Evolutionary conservation across 1,284 basidiomycete species (phyloP).

Genomic region (Irpex sp.): DNA sequence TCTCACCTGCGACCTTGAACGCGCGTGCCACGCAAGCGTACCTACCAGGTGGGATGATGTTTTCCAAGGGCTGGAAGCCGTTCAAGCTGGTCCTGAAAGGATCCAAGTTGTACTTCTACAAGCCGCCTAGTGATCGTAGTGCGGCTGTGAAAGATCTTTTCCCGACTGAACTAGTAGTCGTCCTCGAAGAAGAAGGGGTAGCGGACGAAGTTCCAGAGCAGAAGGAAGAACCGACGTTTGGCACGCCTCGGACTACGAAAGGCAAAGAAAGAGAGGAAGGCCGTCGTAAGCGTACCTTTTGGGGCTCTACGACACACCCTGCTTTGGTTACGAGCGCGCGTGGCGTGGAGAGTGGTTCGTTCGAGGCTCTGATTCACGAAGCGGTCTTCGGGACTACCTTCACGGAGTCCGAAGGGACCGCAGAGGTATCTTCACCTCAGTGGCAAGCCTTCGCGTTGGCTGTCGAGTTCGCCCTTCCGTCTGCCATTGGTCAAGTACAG

Average conservation of each 20-base stretch:
- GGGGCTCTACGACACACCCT: slow-evolving; percentile 73
- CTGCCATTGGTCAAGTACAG: slow-evolving; percentile 42
- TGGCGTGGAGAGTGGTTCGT: slow-evolving; percentile 54
- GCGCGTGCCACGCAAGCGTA: slow-evolving; percentile 27
- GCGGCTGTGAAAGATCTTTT: slow-evolving; percentile 67
- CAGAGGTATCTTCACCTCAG: slow-evolving; percentile 13
- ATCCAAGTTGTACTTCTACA: slow-evolving; percentile 77
- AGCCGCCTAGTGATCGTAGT: slow-evolving; percentile 64
- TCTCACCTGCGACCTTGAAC: slow-evolving; percentile 30
- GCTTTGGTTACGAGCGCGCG: slow-evolving; percentile 47
- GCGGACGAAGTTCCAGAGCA: slow-evolving; percentile 31
- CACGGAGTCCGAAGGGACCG: slow-evolving; percentile 5
- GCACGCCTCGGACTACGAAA: slow-evolving; percentile 22
- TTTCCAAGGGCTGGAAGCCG: slow-evolving; percentile 74
- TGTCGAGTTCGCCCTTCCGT: slow-evolving; percentile 54
- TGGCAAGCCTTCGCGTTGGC: slow-evolving; percentile 62
- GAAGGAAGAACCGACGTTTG: slow-evolving; percentile 27
- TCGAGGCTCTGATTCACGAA: slow-evolving; percentile 77
- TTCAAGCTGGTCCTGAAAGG: slow-evolving; percentile 78
- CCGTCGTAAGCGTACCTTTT: slow-evolving; percentile 66
- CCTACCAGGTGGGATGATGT: slow-evolving; percentile 21
- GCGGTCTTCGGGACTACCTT: slow-evolving; percentile 73
- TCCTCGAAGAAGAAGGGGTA: slow-evolving; percentile 40
- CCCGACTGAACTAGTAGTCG: slow-evolving; percentile 53
- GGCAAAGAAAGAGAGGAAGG: slow-evolving; percentile 29